These are phyloP conservation scores for Mycena venus DNA, from an alignment of 768 basidiomycete species.

Conservation along the genomic window DNA sequence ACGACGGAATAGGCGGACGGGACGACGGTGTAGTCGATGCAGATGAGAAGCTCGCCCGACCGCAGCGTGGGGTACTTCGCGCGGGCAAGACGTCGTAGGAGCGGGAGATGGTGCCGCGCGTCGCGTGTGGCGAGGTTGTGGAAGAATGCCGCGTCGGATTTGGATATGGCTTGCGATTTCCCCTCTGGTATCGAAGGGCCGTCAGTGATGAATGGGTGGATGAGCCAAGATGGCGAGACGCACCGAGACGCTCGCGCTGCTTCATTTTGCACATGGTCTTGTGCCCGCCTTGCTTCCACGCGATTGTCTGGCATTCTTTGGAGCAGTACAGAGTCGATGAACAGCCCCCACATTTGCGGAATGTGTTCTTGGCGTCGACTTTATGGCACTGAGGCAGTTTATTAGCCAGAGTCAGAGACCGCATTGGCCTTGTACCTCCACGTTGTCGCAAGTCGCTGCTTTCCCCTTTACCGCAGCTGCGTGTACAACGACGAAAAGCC, in stretches of 20 bases:
- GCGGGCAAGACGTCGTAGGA: slow-evolving; percentile 42
- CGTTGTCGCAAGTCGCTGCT: slow-evolving; percentile 52
- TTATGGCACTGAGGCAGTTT: slow-evolving; percentile 47
- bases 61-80: slow-evolving; percentile 41
- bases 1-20: slow-evolving; percentile 44
- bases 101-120: slow-evolving; percentile 42
- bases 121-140: slow-evolving; percentile 52
- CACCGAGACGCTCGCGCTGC: slow-evolving; percentile 51
- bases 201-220: not conserved
- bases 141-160: slow-evolving; percentile 48
- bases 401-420: not conserved
- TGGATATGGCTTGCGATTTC: slow-evolving; percentile 46
- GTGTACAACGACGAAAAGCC: slow-evolving; percentile 39
- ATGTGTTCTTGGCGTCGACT: slow-evolving; percentile 47
- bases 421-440: slow-evolving; percentile 39
- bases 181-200: slow-evolving; percentile 42
- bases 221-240: not conserved
- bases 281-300: slow-evolving; percentile 54
- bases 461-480: slow-evolving; percentile 45
- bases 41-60: slow-evolving; percentile 43
- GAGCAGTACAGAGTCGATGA: slow-evolving; percentile 54
- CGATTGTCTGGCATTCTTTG: slow-evolving; percentile 51
- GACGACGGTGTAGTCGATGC: slow-evolving; percentile 50
- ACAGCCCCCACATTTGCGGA: slow-evolving; percentile 51
- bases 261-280: slow-evolving; percentile 53